A percentile compares a stretch with the other conserved stretches of the same genome.
Evolutionary conservation across 108 stramenopile species (phyloP).

Genomic region (Discostella pseudostelligera): DNA sequence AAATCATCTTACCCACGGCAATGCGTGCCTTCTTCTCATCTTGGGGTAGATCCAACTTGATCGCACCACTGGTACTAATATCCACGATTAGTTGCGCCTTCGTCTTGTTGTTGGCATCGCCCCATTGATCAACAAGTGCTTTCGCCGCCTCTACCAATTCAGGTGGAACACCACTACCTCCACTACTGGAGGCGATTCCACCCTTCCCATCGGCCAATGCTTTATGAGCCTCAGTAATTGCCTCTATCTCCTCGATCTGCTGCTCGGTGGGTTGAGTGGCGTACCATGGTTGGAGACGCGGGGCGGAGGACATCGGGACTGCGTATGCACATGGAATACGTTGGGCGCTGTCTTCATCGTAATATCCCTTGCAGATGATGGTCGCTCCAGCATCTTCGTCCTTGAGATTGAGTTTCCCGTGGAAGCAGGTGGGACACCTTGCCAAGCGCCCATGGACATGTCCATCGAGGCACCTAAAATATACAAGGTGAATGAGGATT

Average conservation of each 20-base stretch:
- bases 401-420: slow-evolving; percentile 58
- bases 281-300: slow-evolving; percentile 44
- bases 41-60: slow-evolving; percentile 63
- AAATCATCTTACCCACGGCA: slow-evolving; percentile 52
- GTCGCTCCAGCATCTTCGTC: slow-evolving; percentile 52
- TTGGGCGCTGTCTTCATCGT: slow-evolving; percentile 57
- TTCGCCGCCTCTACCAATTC: slow-evolving; percentile 43
- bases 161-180: slow-evolving; percentile 14
- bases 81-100: slow-evolving; percentile 45
- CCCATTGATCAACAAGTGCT: slow-evolving; percentile 39
- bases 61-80: slow-evolving; percentile 34
- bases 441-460: slow-evolving; percentile 67
- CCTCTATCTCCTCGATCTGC: slow-evolving; percentile 67
- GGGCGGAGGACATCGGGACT: slow-evolving; percentile 7
- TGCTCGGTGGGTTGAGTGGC: slow-evolving; percentile 58
- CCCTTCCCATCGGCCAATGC: slow-evolving; percentile 32
- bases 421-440: slow-evolving; percentile 60
- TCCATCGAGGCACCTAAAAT: slow-evolving; percentile 67
- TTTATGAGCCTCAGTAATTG: slow-evolving; percentile 33
- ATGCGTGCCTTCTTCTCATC: slow-evolving; percentile 52
- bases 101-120: slow-evolving; percentile 28
- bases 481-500: background rate
- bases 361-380: slow-evolving; percentile 58
- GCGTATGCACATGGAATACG: slow-evolving; percentile 26
- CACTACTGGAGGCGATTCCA: background rate